Conservation (phyloP, 305 asterid genomes). For the Solanum aculeatissimum region DNA sequence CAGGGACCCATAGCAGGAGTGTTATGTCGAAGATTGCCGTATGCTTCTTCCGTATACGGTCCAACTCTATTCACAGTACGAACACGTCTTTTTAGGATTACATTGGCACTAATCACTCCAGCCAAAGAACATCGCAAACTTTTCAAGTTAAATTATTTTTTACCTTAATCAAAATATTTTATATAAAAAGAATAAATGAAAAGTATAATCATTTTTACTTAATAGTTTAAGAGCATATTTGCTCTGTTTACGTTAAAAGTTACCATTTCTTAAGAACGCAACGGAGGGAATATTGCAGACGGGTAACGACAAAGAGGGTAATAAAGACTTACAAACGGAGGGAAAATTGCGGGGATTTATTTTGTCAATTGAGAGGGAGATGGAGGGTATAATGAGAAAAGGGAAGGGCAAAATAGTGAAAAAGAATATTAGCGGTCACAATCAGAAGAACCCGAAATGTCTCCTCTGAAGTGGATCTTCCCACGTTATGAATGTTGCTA, state of each 20-base stretch:
- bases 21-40: slow-evolving; percentile 56
- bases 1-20: neutral
- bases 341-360: neutral
- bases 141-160: too few relatives aligned
- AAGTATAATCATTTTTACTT: neutral
- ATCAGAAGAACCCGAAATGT: slow-evolving; percentile 48
- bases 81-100: neutral
- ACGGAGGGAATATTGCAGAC: neutral
- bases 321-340: neutral
- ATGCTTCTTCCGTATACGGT: slow-evolving; percentile 64
- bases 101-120: neutral
- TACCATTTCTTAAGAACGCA: neutral
- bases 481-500: slow-evolving; percentile 60
- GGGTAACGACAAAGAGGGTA: neutral
- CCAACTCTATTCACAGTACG: slow-evolving; percentile 4
- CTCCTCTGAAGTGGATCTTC: slow-evolving; percentile 86
- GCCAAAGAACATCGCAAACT: too few relatives aligned
- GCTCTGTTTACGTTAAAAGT: neutral
- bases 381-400: slow-evolving; percentile 12
- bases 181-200: too few relatives aligned
- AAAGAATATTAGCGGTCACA: slow-evolving; percentile 16
- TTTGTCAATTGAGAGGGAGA: neutral
- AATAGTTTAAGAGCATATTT: neutral
- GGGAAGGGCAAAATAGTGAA: neutral
- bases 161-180: too few relatives aligned